Percentiles rank a stretch among this genome's conserved stretches.
phyloP scores from a whole-genome alignment of 1,284 basidiomycete species.

The Peniophora sp. region DNA sequence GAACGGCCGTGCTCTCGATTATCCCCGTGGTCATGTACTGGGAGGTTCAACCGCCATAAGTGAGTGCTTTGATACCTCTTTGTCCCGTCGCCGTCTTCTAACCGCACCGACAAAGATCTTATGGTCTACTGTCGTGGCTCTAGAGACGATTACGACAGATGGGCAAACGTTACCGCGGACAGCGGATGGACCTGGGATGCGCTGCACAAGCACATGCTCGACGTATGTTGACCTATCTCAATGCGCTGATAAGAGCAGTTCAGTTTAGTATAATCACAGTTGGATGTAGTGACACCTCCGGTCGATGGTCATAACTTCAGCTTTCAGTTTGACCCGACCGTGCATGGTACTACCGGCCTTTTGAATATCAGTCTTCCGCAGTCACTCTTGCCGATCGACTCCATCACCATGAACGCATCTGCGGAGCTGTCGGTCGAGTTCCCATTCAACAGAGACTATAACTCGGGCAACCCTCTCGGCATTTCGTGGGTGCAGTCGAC shows the following conservation, averaged over 20 bases:
- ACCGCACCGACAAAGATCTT: background rate
- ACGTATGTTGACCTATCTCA: background rate
- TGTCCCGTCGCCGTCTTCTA: background rate
- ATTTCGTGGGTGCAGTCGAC: conserved; percentile 1
- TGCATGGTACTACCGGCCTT: background rate
- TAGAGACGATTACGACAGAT: background rate
- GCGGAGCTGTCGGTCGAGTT: conserved; percentile 8
- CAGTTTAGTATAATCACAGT: background rate
- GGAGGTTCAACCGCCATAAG: background rate
- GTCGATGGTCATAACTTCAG: background rate
- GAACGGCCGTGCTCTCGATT: background rate
- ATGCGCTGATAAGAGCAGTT: background rate
- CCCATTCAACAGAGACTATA: conserved; percentile 13
- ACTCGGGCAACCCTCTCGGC: conserved; percentile 13
- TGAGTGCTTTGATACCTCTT: background rate
- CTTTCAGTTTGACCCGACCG: background rate
- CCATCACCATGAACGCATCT: conserved; percentile 7
- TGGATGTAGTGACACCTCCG: background rate
- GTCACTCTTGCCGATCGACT: conserved; percentile 4
- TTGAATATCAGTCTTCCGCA: background rate
- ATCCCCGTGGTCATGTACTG: background rate
- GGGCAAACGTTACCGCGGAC: background rate
- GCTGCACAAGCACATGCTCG: background rate
- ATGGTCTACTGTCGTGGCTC: conserved; percentile 1
- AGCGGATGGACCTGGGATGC: background rate